Percentiles rank a stretch among this genome's conserved stretches.
These are phyloP conservation scores for Prosopis cineraria DNA, from an alignment of 306 rosid genomes.

Conservation along the genomic window DNA sequence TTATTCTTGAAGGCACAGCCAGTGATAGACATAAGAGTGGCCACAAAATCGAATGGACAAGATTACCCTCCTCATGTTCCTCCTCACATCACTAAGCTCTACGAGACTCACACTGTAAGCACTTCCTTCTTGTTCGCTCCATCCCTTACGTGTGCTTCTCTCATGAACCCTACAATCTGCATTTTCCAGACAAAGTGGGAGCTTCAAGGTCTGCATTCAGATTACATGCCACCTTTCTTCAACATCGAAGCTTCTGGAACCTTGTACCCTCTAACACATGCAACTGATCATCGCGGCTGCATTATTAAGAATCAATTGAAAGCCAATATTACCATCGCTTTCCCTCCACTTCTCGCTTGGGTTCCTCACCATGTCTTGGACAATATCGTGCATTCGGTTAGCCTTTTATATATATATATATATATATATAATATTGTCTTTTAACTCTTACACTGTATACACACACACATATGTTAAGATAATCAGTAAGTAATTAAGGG, in stretches of 20 bases:
- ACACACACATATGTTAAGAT: neutral
- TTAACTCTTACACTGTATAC: neutral
- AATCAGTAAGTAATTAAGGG: neutral
- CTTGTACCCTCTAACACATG: constrained; percentile 31
- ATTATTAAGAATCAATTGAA: constrained; percentile 31
- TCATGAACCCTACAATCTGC: neutral
- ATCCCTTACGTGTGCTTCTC: neutral
- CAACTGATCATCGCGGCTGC: neutral
- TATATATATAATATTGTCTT: neutral
- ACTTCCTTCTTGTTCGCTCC: neutral
- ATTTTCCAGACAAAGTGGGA: constrained; percentile 39
- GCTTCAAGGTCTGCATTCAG: constrained; percentile 18
- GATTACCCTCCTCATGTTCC: constrained; percentile 41
- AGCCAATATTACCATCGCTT: constrained; percentile 17
- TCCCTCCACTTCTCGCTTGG: constrained; percentile 37
- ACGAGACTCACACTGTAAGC: constrained; percentile 31
- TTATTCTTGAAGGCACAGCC: constrained; percentile 31
- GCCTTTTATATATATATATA: too few species aligned
- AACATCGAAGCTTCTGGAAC: constrained; percentile 33
- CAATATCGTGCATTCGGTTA: constrained; percentile 29
- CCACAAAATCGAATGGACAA: constrained; percentile 24
- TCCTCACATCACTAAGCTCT: constrained; percentile 31
- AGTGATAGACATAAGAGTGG: constrained; percentile 31
- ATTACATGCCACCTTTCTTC: constrained; percentile 27
- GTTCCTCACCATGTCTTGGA: constrained; percentile 35